Evolutionary conservation across 805 yeast genomes (phyloP), one percentile per base, ranked within the genome.

Genomic region (Yarrowia sp.): DNA sequence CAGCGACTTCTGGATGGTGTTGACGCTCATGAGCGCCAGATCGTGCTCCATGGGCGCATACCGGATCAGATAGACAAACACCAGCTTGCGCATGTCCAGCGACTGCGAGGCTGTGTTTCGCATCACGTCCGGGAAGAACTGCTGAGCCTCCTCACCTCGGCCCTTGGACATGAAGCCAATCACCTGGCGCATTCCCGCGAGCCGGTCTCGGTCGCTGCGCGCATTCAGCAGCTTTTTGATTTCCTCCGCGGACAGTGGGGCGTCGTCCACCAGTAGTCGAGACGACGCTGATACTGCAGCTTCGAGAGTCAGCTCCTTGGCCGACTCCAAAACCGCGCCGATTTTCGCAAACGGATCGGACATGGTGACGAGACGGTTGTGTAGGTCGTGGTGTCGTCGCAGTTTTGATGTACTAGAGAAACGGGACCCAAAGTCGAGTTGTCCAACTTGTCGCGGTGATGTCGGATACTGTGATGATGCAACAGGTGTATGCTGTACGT

Each of bases 31-130:
- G 19, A 94, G 79, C 2, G 98, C 94, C n/a, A 89, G 81, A 71
- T 92, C 96, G 9, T 94, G 97, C 67, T 90, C 92, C 62, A 78
- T 73, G 65, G 90, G 96, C 22, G 96, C 94, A 71, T 84, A 90
- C 62, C 88, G 79, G 42, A 85, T 76, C 53, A 94, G 74, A 67
- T 89, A 90, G 0, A 87, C 78, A 73, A 89, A 84, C 1, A 91
- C 97, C 71, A 93, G 78, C 66, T 86, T 84, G 64, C 89, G 83
- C 27, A 90, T 81, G 65, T 84, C 86, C 36, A 82, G 70, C 62
- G 84, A 82, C 51, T 76, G 73, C 18, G 93, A 85, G 6, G 90
- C 87, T 33, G 92, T 84, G 72, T 91, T 91, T 73, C 92, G 93
- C 62, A 94, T 87, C 5, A 94, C 94, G 68, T 88, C 92, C 0